phyloP scores from a whole-genome alignment of 1,284 basidiomycete species.

The Trichosporon sp. region DNA sequence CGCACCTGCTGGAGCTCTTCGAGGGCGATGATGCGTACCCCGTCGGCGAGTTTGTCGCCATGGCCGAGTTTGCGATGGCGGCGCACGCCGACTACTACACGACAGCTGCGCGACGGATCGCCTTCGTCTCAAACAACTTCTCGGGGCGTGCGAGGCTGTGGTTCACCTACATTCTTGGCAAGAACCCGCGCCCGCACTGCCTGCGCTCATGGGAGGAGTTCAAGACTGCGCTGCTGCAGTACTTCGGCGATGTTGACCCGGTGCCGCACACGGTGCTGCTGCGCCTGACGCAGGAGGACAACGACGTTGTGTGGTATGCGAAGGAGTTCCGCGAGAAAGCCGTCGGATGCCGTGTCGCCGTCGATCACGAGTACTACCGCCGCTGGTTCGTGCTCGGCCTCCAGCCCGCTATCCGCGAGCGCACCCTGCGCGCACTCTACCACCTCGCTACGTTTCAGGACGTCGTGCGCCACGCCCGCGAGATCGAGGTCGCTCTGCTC shows the following conservation, averaged over 20 bases:
- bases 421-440: background rate
- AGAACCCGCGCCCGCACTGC: background rate
- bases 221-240: background rate
- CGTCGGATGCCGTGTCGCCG: background rate
- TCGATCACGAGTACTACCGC: background rate
- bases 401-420: background rate
- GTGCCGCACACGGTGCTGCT: background rate
- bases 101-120: background rate
- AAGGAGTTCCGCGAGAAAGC: constrained; percentile 1
- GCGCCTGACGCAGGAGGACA: background rate
- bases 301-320: background rate
- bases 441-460: background rate
- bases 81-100: background rate
- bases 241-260: background rate
- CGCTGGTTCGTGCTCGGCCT: background rate
- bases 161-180: background rate
- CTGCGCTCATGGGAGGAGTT: background rate
- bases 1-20: background rate
- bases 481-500: background rate
- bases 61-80: background rate
- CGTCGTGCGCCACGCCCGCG: background rate
- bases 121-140: background rate
- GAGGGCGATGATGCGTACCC: background rate
- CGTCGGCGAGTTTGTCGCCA: background rate
- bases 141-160: background rate